These are phyloP conservation scores for Decorospora gaudefroyi DNA, from an alignment of 2,329 filamentous ascomycete species.

Conservation along the genomic window DNA sequence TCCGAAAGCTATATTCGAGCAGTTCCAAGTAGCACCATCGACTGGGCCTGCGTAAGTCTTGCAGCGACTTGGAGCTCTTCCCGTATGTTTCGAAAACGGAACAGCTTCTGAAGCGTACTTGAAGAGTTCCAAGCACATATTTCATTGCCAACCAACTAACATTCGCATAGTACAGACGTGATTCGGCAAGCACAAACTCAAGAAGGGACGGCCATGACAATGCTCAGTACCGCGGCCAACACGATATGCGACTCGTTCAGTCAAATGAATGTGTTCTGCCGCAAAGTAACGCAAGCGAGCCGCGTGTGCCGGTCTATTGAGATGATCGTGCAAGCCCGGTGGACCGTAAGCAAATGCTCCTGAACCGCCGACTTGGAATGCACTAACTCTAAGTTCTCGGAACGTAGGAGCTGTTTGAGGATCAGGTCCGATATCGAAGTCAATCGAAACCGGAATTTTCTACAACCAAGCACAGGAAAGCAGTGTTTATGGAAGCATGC, in stretches of 20 bases:
- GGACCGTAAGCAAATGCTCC: too few relatives aligned
- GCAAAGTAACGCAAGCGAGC: conserved; percentile 56
- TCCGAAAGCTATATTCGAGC: conserved; percentile 45
- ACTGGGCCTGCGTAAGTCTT: not conserved
- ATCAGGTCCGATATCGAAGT: conserved; percentile 53
- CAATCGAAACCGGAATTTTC: conserved; percentile 50
- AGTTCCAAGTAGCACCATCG: conserved; percentile 33
- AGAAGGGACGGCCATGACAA: conserved; percentile 15
- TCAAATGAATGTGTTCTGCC: conserved; percentile 51
- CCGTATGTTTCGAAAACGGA: not conserved
- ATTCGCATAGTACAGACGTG: conserved; percentile 12
- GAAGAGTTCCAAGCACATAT: not conserved
- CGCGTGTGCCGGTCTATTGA: conserved; percentile 61
- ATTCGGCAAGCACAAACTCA: conserved; percentile 16
- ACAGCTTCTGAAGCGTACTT: not conserved
- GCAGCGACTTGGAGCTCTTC: not conserved
- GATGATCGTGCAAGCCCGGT: conserved; percentile 62
- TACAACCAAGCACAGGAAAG: conserved; percentile 56
- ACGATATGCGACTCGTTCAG: conserved; percentile 40
- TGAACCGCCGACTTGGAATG: too few relatives aligned
- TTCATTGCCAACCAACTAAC: not conserved
- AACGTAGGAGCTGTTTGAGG: conserved; percentile 61
- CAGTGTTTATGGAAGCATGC: conserved; percentile 59
- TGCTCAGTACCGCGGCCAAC: conserved; percentile 17
- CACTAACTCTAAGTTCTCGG: too few relatives aligned